Base-by-base conservation (phyloP, 495 filamentous ascomycete genomes). In the Aspergillus hancockii region DNA sequence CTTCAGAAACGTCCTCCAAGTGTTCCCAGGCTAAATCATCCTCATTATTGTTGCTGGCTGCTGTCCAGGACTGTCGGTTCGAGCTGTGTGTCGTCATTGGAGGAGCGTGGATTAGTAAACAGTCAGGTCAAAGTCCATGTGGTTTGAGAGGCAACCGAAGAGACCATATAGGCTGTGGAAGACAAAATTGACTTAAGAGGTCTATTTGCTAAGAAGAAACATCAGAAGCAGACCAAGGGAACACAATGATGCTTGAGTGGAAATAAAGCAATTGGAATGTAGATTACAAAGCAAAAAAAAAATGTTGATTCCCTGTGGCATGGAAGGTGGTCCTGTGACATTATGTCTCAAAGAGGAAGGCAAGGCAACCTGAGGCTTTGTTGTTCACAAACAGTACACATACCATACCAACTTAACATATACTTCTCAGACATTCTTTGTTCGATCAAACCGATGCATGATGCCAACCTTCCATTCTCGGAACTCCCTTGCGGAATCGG, bases 381-480 rank as follows among this genome's bases (percentile, higher is more conserved):
- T 36, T 45, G 41, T 19, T 16, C 43, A 21, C 41, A 45, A 19
- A 45, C 34, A 14, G 16, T n/a, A 41, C 16, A n/a, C 5, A 41
- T 14, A 6, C 3, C 19, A 22, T 22, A 47, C 43, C 51, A 16
- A 5, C 18, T 34, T 36, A 52, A 28, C 18, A 22, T 14, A 53
- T 22, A 14, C 45, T 23, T 45, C 36, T 54, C 51, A 54, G 12
- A 21, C 52, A 18, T 30, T 54, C 43, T 50, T 28, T 25, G 31
- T 18, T 53, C 59, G 59, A 21, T 67, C 60, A 32, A 68, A 79
- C 2, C 79, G 72, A 59, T 80, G 79, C 53, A 92, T 57, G 8
- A 92, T 71, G 1, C 85, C 87, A 43, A 91, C 85, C 40, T 76
- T 79, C 89, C 89, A 92, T 32, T 83, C 79, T 55, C 81, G 77